phyloP scores from a whole-genome alignment of 805 yeast genomes.

The Hanseniaspora singularis region DNA sequence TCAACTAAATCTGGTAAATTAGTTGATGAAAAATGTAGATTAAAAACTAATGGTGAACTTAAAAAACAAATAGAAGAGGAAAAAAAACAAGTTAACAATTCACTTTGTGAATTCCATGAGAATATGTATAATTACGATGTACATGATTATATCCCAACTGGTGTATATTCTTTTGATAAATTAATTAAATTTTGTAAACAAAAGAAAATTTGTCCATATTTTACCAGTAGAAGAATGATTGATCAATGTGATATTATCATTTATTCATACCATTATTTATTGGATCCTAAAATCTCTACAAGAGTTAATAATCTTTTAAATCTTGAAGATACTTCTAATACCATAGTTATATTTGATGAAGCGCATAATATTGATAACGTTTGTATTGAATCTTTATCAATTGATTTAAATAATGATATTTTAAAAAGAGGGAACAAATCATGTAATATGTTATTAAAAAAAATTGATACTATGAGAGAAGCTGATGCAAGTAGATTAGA shows the following conservation, averaged over 20 bases:
- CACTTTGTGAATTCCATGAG: conserved; percentile 81
- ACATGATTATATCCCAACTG: conserved; percentile 76
- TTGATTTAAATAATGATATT: conserved; percentile 84
- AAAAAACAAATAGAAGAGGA: conserved; percentile 51
- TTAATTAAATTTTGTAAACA: conserved; percentile 64
- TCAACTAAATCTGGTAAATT: conserved; percentile 81
- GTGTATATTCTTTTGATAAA: conserved; percentile 88
- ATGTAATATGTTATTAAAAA: conserved; percentile 62
- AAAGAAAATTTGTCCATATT: conserved; percentile 84
- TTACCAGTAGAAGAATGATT: conserved; percentile 95
- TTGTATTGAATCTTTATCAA: conserved; percentile 86
- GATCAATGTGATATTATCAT: conserved; percentile 86
- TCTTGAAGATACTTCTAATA: conserved; percentile 41
- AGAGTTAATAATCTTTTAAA: conserved; percentile 86
- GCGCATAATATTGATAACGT: conserved; percentile 98
- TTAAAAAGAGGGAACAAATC: conserved; percentile 79
- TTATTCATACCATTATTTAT: conserved; percentile 88
- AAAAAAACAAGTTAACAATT: conserved; percentile 32
- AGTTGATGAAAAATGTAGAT: conserved; percentile 92
- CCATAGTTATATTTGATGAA: conserved; percentile 92
- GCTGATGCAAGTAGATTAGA: conserved; percentile 75
- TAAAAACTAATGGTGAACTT: conserved; percentile 84
- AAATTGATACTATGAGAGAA: conserved; percentile 72
- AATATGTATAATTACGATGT: conserved; percentile 78
- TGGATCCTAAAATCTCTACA: conserved; percentile 95